A percentile compares a stretch with the other conserved stretches of the same genome.
Conservation (phyloP, 495 filamentous ascomycete species). For the Emericellopsis terricola region DNA sequence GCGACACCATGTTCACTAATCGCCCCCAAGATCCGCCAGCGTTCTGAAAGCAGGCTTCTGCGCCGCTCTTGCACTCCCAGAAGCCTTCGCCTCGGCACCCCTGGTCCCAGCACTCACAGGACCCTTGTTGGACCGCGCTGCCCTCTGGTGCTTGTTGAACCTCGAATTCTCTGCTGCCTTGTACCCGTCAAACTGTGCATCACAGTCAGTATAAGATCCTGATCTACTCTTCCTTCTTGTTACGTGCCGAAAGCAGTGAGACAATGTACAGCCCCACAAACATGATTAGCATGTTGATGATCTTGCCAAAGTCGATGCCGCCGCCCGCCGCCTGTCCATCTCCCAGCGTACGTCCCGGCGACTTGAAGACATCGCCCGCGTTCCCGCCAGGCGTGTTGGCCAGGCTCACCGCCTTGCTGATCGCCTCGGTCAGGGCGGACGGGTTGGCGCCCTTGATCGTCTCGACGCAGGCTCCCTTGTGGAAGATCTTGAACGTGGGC, state of each 20-base stretch:
- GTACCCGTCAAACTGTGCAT: constrained; percentile 43
- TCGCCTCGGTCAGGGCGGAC: constrained; percentile 47
- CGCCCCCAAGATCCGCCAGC: constrained; percentile 16
- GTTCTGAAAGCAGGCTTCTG: constrained; percentile 21
- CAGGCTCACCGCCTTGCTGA: constrained; percentile 53
- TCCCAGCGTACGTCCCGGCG: constrained; percentile 19
- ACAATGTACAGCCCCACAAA: constrained; percentile 44
- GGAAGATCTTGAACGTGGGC: constrained; percentile 88
- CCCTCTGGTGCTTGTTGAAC: constrained; percentile 31
- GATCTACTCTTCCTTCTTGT: background rate
- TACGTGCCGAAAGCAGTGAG: constrained; percentile 32
- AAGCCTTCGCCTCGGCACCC: constrained; percentile 5
- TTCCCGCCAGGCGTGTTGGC: constrained; percentile 24
- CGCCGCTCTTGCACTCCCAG: constrained; percentile 9
- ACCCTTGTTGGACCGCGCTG: too few species aligned
- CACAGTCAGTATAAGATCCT: background rate
- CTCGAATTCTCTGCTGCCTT: constrained; percentile 39
- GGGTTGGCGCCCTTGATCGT: constrained; percentile 61
- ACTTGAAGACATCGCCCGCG: constrained; percentile 24
- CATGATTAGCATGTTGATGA: constrained; percentile 27
- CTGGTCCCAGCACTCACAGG: too few species aligned
- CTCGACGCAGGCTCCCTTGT: constrained; percentile 41
- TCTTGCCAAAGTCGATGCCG: constrained; percentile 21
- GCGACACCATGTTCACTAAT: too few species aligned
- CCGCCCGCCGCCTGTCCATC: constrained; percentile 7